Conservation (phyloP, 805 yeast genomes). For the Starmerella davenportii region DNA sequence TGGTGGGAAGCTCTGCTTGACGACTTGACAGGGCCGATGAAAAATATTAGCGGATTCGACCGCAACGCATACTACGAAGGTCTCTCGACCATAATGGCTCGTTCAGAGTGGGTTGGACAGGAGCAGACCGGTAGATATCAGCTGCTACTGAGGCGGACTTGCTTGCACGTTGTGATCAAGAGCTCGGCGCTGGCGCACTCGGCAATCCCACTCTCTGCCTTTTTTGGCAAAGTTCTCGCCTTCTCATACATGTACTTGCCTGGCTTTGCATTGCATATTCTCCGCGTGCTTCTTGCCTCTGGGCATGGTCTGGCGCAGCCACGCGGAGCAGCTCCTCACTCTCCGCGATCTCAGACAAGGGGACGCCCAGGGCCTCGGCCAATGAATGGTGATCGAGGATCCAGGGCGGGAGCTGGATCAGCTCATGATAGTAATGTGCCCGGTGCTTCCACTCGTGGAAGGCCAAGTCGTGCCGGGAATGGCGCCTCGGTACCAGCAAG, state of each 20-base stretch:
- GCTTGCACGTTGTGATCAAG: slow-evolving; percentile 30
- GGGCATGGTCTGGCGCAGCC: neutral
- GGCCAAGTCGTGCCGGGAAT: too few species aligned
- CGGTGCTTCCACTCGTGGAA: too few species aligned
- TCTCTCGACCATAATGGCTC: slow-evolving; percentile 23
- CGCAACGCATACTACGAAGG: slow-evolving; percentile 26
- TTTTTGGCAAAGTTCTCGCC: slow-evolving; percentile 55
- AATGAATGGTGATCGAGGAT: too few species aligned
- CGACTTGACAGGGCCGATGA: slow-evolving; percentile 10
- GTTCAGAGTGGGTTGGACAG: slow-evolving; percentile 24
- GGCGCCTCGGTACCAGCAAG: neutral
- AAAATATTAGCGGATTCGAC: slow-evolving; percentile 22
- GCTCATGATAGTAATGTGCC: too few species aligned
- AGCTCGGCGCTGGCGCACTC: slow-evolving; percentile 33
- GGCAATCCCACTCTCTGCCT: slow-evolving; percentile 42
- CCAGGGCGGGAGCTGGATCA: too few species aligned
- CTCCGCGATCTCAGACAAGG: neutral
- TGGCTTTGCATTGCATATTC: slow-evolving; percentile 32
- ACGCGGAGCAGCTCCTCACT: neutral
- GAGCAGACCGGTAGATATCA: slow-evolving; percentile 10
- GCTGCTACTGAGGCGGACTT: slow-evolving; percentile 30
- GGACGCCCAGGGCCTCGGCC: neutral
- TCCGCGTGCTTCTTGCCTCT: slow-evolving; percentile 14
- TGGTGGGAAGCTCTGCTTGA: slow-evolving; percentile 26
- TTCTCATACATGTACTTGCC: slow-evolving; percentile 40